Base-by-base conservation (phyloP, 2,329 filamentous ascomycete species). In the Nigrospora osmanthi region DNA sequence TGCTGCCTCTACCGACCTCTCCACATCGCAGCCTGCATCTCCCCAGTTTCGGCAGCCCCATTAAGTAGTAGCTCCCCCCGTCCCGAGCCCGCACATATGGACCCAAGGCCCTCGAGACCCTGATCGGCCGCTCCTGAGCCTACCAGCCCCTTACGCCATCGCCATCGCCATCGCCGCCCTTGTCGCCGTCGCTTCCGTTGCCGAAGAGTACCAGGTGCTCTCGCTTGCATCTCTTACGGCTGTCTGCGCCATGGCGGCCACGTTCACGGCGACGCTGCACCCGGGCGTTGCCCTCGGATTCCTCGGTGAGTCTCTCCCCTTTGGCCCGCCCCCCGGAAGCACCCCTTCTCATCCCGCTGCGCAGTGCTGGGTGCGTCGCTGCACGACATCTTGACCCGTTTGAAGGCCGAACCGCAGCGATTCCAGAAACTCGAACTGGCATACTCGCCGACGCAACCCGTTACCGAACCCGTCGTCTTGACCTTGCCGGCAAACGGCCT, bases 321-420 rank as follows among this genome's bases (percentile, higher is more conserved):
- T n/a, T 16, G 37, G 42, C 23, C 23, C 35, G 17, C n/a, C 12
- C 23, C 12, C 15, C 31, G 9, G 23, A 28, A 28, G n/a, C n/a
- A n/a, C 23, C 6, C 23, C 23, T 28, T 28, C 23, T 49, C 15
- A 34, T 17, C 31, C 3, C 33, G 16, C 11, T 33, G 4, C 9
- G 7, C 60, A 95, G 89, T 84, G 41, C 81, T 98, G 47, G 93
- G 93, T 46, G 87, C 89, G 51, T 95, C 90, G 3, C 78, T 98
- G 33, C 89, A 97, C 67, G 89, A 95, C 60, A 78, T 94, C 57
- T 69, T 97, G 48, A 89, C 87, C 28, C 83, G 87, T 43, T 75
- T 97, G 58, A 97, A 96, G 63, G 84, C 88, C 43, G 88, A 95
- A 61, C 87, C 89, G 11, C 81, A 86, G 54, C 75, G 76, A 6